phyloP scores from a whole-genome alignment of 2,329 filamentous ascomycete genomes.

The Exserohilum turcica region DNA sequence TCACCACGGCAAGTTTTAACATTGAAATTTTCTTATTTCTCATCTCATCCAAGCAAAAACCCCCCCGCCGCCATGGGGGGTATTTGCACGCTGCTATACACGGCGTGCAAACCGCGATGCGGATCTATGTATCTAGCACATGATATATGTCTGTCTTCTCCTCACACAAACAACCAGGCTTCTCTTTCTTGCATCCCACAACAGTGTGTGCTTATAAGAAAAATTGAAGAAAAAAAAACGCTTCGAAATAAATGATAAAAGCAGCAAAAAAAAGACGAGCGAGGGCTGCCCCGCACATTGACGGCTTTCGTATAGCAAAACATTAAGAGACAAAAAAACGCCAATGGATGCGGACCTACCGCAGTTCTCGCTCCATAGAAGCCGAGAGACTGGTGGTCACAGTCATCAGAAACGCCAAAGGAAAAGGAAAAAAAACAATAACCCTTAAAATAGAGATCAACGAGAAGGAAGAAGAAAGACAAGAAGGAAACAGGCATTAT shows the following conservation, averaged over 20 bases:
- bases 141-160: not conserved
- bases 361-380: conserved; percentile 18
- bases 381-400: conserved; percentile 27
- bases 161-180: not conserved
- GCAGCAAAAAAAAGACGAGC: not conserved
- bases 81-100: not conserved
- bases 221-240: not conserved
- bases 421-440: not conserved
- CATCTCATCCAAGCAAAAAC: not conserved
- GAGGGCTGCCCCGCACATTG: conserved; percentile 3
- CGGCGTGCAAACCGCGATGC: not conserved
- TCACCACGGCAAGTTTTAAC: no score
- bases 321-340: not conserved
- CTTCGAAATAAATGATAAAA: not conserved
- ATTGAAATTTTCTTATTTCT: no score
- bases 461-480: not conserved
- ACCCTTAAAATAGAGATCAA: not conserved
- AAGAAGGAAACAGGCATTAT: conserved; percentile 11
- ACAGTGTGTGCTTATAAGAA: no score
- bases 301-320: not conserved
- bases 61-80: not conserved
- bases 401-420: conserved; percentile 23
- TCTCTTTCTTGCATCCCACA: not conserved
- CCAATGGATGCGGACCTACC: conserved; percentile 33
- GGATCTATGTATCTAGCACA: not conserved